Evolutionary conservation across 305 asterid species (phyloP).

Genomic region (Ruellia speciosa): DNA sequence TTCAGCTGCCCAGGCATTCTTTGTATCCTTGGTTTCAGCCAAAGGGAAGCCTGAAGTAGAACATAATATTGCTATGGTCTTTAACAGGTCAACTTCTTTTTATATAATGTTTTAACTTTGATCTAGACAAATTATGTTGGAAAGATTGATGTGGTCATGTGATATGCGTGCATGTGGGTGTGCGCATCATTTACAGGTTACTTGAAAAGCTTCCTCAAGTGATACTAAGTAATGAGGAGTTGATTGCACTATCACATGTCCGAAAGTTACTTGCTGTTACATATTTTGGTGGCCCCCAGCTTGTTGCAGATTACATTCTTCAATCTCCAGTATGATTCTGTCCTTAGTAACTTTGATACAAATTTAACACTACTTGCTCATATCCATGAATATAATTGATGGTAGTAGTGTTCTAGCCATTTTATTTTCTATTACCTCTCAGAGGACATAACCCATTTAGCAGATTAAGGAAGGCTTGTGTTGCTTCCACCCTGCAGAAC

Average conservation of each 20-base stretch:
- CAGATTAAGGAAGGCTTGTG: no score
- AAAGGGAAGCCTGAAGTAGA: constrained; percentile 36
- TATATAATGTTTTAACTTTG: constrained; percentile 16
- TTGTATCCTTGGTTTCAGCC: constrained; percentile 41
- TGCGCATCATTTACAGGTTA: constrained; percentile 42
- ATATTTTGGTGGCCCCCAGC: constrained; percentile 70
- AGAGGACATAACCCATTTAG: no score
- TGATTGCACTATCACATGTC: constrained; percentile 62
- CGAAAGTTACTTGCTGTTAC: constrained; percentile 70
- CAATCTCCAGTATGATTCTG: constrained; percentile 65
- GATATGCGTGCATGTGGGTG: background rate
- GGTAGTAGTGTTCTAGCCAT: background rate
- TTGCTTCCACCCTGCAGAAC: no score
- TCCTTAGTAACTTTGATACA: background rate
- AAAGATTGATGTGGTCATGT: constrained; percentile 10
- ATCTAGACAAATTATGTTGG: constrained; percentile 15
- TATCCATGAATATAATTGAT: constrained; percentile 3
- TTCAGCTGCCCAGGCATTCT: constrained; percentile 52
- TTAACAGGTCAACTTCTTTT: constrained; percentile 47
- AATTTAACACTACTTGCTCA: constrained; percentile 13
- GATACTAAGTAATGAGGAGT: constrained; percentile 67
- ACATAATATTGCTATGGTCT: constrained; percentile 46
- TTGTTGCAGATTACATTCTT: constrained; percentile 61
- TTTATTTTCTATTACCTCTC: background rate
- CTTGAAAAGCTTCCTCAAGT: constrained; percentile 84